Evolutionary conservation across 2,329 filamentous ascomycete genomes (phyloP).

Genomic region (Ceratocystiopsis sp.): DNA sequence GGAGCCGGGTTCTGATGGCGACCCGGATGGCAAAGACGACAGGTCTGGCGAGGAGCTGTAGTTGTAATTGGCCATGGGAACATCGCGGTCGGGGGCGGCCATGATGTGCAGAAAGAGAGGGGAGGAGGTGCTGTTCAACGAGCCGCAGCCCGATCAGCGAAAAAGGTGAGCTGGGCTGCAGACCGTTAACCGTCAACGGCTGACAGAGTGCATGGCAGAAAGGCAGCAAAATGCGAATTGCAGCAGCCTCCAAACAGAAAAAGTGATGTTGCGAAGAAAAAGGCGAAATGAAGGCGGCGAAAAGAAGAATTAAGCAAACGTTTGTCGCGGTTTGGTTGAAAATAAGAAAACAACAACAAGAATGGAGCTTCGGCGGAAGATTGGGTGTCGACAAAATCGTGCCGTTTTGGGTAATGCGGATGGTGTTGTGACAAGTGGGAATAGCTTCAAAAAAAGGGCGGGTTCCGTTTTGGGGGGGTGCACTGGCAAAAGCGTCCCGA

Average conservation of each 20-base stretch:
- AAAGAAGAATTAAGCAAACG: not conserved
- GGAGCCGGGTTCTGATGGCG: conserved; percentile 31
- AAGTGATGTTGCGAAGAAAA: not conserved
- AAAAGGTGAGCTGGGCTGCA: not conserved
- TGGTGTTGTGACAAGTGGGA: conserved; percentile 1
- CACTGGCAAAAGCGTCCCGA: not conserved
- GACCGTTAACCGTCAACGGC: not conserved
- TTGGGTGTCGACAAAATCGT: not conserved
- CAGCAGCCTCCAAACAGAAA: too few species aligned
- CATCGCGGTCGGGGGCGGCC: conserved; percentile 11
- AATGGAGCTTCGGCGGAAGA: not conserved
- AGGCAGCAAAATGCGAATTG: not conserved
- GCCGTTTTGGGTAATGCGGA: conserved; percentile 2
- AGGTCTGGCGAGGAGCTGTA: conserved; percentile 32
- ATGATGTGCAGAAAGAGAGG: conserved; percentile 2
- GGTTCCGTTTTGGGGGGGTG: not conserved
- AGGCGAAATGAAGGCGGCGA: not conserved
- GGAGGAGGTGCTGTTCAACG: not conserved
- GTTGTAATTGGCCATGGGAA: conserved; percentile 18
- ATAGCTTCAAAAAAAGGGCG: conserved; percentile 7
- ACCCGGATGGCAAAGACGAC: conserved; percentile 33
- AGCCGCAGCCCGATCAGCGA: too few species aligned
- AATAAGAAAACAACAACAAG: not conserved
- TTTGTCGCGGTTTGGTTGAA: not conserved
- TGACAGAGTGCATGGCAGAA: not conserved